A percentile compares a stretch with the other conserved stretches of the same genome.
Conservation (phyloP, 2,329 filamentous ascomycete species). For the Diaporthe ilicicola region DNA sequence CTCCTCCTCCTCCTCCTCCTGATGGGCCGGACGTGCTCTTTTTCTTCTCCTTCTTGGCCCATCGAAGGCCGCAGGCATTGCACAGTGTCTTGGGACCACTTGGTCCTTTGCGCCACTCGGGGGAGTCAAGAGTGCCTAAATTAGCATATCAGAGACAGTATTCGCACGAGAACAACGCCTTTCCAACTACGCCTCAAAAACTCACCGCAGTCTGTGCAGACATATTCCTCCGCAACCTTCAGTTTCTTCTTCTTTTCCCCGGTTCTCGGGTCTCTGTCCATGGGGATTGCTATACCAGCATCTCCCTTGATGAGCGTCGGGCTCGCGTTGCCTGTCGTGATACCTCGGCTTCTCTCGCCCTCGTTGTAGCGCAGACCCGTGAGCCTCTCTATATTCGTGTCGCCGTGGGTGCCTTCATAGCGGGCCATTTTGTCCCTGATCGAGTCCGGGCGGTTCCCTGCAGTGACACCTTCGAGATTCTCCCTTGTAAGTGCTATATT, state of each 20-base stretch:
- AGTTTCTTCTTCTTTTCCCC: conserved; percentile 89
- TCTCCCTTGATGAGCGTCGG: conserved; percentile 86
- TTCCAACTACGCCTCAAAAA: conserved; percentile 32
- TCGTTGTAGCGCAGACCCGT: conserved; percentile 89
- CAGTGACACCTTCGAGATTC: conserved; percentile 78
- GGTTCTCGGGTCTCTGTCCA: conserved; percentile 77
- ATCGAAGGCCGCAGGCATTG: conserved; percentile 86
- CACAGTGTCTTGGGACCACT: conserved; percentile 93
- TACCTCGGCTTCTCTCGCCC: conserved; percentile 86
- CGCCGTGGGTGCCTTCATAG: conserved; percentile 80
- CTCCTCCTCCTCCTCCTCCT: neutral
- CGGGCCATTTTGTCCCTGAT: conserved; percentile 86
- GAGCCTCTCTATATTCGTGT: conserved; percentile 86
- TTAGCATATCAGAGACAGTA: conserved; percentile 21
- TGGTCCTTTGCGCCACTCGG: conserved; percentile 95
- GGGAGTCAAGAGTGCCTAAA: conserved; percentile 82
- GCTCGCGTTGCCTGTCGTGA: conserved; percentile 85
- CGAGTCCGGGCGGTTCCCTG: conserved; percentile 74
- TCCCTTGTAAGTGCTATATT: conserved; percentile 79
- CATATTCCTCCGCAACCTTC: conserved; percentile 86
- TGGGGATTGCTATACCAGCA: conserved; percentile 83
- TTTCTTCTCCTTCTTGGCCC: conserved; percentile 87
- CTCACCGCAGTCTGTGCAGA: conserved; percentile 91
- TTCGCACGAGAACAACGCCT: neutral
- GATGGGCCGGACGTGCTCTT: conserved; percentile 36